phyloP scores from a whole-genome alignment of 352 stramenopile species.

The Phytophthora niederhauseri region DNA sequence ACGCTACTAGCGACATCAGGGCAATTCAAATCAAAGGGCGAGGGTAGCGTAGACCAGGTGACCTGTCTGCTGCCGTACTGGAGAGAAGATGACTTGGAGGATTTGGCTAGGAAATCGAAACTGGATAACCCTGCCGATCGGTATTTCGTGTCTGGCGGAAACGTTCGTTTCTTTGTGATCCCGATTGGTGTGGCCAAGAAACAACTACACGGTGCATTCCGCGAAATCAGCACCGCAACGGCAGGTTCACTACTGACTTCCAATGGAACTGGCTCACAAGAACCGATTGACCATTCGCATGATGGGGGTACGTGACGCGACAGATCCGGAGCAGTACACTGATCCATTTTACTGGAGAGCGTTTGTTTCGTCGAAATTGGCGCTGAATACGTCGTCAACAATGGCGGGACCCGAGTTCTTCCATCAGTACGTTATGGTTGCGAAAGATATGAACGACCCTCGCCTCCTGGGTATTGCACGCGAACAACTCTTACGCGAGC shows the following conservation, averaged over 20 bases:
- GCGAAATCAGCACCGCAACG: not conserved
- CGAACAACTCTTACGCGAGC: not conserved
- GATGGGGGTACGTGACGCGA: not conserved
- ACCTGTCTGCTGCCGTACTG: conserved; percentile 22
- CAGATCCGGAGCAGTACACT: not conserved
- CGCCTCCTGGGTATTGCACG: not conserved
- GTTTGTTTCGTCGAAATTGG: not conserved
- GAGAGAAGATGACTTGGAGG: conserved; percentile 2
- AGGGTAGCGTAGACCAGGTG: not conserved
- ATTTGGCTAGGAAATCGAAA: not conserved
- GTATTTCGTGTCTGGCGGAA: conserved; percentile 18
- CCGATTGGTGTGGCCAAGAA: not conserved
- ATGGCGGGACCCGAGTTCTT: not conserved
- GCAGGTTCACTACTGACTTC: not conserved
- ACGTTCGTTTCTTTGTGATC: conserved; percentile 10
- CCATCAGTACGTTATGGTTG: not conserved
- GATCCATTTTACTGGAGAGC: not conserved
- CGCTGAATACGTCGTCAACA: not conserved
- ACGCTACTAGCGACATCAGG: conserved; percentile 11
- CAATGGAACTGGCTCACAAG: not conserved
- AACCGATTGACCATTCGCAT: not conserved
- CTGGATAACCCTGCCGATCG: not conserved
- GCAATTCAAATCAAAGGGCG: conserved; percentile 8
- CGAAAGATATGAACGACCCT: not conserved
- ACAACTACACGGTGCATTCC: not conserved